Percentiles rank a stretch among this genome's conserved stretches.
phyloP scores from a whole-genome alignment of 1,284 basidiomycete genomes.

The Apiotrichum brassicae region DNA sequence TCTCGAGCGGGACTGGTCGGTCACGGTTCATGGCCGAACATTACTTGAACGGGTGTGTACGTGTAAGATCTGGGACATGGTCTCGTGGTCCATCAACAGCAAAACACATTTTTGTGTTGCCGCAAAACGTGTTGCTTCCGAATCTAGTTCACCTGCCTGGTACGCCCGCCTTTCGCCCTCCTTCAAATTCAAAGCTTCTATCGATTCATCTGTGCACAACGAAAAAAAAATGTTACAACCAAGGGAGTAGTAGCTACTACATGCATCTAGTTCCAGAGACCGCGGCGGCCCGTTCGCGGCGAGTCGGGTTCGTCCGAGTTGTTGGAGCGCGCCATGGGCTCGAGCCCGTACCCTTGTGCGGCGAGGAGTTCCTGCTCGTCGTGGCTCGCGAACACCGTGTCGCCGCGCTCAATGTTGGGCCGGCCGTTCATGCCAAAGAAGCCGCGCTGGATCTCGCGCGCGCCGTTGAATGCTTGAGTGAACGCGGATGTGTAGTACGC shows the following conservation, averaged over 20 bases:
- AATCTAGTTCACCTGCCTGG: too few species aligned
- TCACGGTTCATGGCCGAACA: too few species aligned
- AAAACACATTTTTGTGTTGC: too few species aligned
- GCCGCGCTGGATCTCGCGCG: conserved; percentile 34
- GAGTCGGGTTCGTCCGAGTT: too few species aligned
- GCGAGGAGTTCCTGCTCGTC: conserved; percentile 37
- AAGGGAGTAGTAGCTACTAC: not conserved
- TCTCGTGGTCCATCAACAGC: too few species aligned
- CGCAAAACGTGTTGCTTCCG: too few species aligned
- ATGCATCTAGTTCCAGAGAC: conserved; percentile 6
- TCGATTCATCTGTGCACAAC: too few species aligned
- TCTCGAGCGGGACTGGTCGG: too few species aligned
- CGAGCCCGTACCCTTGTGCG: conserved; percentile 37
- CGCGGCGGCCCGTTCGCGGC: conserved; percentile 3
- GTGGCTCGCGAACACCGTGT: conserved; percentile 18
- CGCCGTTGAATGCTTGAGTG: conserved; percentile 27
- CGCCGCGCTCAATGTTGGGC: conserved; percentile 12
- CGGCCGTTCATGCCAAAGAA: conserved; percentile 39
- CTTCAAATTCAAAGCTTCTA: too few species aligned
- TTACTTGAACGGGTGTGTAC: too few species aligned
- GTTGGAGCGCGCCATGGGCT: conserved; percentile 27
- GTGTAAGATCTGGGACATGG: too few species aligned
- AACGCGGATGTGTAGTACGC: conserved; percentile 37
- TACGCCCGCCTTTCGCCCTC: too few species aligned
- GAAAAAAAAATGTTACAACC: not conserved